Evolutionary conservation across 805 yeast genomes (phyloP).

Genomic region (Metschnikowia lachancei): DNA sequence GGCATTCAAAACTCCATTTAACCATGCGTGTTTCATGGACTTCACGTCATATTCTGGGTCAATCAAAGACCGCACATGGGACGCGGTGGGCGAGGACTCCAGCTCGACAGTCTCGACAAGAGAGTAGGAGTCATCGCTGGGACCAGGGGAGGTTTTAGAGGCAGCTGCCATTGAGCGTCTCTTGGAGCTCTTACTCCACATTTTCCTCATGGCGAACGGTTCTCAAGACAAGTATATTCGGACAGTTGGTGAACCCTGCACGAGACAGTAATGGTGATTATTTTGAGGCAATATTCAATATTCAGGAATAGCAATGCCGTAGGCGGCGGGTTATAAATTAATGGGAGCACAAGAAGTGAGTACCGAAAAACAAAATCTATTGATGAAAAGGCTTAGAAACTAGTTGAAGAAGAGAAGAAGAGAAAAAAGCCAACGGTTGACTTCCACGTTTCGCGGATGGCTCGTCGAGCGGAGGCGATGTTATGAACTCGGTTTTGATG

Average conservation of each 20-base stretch:
- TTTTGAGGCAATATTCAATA: background rate
- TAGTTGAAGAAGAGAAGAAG: background rate
- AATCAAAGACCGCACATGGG: slow-evolving; percentile 22
- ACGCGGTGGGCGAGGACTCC: slow-evolving; percentile 6
- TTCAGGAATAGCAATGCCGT: background rate
- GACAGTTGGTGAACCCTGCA: background rate
- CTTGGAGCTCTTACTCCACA: slow-evolving; percentile 20
- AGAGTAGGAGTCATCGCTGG: slow-evolving; percentile 3
- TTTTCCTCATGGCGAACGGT: slow-evolving; percentile 15
- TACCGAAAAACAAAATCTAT: background rate
- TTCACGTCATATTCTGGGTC: slow-evolving; percentile 33
- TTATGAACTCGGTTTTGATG: slow-evolving; percentile 5
- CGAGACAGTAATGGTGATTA: slow-evolving; percentile 1
- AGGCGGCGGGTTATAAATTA: background rate
- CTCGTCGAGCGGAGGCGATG: slow-evolving; percentile 8
- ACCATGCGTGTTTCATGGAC: slow-evolving; percentile 35
- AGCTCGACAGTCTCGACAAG: slow-evolving; percentile 5
- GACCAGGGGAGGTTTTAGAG: slow-evolving; percentile 2
- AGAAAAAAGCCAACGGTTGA: background rate
- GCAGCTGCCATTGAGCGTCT: slow-evolving; percentile 17
- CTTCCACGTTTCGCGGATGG: slow-evolving; percentile 6
- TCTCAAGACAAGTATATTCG: background rate
- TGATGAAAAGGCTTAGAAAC: background rate
- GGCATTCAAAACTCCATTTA: slow-evolving; percentile 37
- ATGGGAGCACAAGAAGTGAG: background rate